These are phyloP conservation scores for Endotrypanum monterogeii DNA, from an alignment of 208 protist genomes.

Conservation along the genomic window DNA sequence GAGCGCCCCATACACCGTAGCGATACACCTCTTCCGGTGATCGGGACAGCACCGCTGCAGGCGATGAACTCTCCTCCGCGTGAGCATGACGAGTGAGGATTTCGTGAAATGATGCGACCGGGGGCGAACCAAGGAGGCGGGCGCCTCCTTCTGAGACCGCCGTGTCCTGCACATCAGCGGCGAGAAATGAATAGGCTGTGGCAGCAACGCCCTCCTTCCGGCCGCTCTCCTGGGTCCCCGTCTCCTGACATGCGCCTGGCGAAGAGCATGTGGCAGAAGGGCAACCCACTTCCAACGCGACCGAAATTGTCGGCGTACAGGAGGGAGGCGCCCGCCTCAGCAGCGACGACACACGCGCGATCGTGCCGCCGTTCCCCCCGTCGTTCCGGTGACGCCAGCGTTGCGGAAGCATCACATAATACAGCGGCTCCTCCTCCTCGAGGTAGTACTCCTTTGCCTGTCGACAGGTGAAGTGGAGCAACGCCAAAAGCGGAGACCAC, in stretches of 20 bases:
- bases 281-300: background rate
- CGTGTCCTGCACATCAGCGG: conserved; percentile 6
- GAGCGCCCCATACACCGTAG: conserved; percentile 27
- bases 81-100: background rate
- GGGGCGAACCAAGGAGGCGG: conserved; percentile 12
- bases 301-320: background rate
- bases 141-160: background rate
- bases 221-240: background rate
- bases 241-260: background rate
- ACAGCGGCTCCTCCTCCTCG: conserved; percentile 38
- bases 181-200: conserved; percentile 10
- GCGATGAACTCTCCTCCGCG: background rate
- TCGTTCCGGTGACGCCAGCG: conserved; percentile 13
- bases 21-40: conserved; percentile 8
- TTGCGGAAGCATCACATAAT: conserved; percentile 11
- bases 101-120: conserved; percentile 39
- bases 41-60: background rate
- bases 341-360: conserved; percentile 17
- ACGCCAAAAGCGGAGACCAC: conserved; percentile 52
- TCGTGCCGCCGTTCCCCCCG: background rate
- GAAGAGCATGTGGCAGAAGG: background rate
- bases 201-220: background rate
- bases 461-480: conserved; percentile 44
- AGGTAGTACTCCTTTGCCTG: conserved; percentile 61
- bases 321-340: conserved; percentile 17